A percentile compares a stretch with the other conserved stretches of the same genome.
Conservation (phyloP, 371 early-diverging fungal genomes). For the Rhizomucor pusillus region DNA sequence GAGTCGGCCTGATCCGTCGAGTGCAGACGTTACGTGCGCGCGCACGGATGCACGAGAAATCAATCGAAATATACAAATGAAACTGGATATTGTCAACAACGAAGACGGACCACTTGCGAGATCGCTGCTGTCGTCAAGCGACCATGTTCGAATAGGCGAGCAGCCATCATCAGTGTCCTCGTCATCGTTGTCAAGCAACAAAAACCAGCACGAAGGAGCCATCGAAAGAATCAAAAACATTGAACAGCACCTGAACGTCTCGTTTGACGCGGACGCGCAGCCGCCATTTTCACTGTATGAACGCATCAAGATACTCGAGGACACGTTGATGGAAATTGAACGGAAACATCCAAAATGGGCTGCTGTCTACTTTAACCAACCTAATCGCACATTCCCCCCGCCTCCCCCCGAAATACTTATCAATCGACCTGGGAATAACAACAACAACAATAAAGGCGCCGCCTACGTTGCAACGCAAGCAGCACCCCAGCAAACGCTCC, state of each 20-base stretch:
- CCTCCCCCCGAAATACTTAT: slow-evolving; percentile 39
- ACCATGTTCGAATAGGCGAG: slow-evolving; percentile 7
- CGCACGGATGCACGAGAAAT: slow-evolving; percentile 71
- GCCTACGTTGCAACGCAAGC: slow-evolving; percentile 9
- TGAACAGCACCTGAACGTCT: slow-evolving; percentile 66
- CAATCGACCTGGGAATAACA: slow-evolving; percentile 15
- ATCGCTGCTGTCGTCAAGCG: slow-evolving; percentile 28
- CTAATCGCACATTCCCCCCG: slow-evolving; percentile 46
- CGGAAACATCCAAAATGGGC: slow-evolving; percentile 72
- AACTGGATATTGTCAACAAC: slow-evolving; percentile 73
- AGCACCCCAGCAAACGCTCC: slow-evolving; percentile 3
- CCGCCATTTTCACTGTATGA: slow-evolving; percentile 36
- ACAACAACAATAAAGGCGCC: neutral
- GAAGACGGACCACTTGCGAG: slow-evolving; percentile 73
- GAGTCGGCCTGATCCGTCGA: slow-evolving; percentile 37
- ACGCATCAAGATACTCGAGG: slow-evolving; percentile 68
- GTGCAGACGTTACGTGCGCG: slow-evolving; percentile 55
- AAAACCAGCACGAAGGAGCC: neutral
- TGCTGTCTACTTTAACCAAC: slow-evolving; percentile 68
- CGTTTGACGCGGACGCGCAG: slow-evolving; percentile 38
- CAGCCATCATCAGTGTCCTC: neutral
- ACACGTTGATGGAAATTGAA: slow-evolving; percentile 67
- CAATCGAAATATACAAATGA: slow-evolving; percentile 82
- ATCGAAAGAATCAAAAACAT: slow-evolving; percentile 56
- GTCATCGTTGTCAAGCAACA: too few relatives aligned